A percentile compares a stretch with the other conserved stretches of the same genome.
phyloP scores from a whole-genome alignment of 768 basidiomycete species.

The Leccinum fibrillosum region DNA sequence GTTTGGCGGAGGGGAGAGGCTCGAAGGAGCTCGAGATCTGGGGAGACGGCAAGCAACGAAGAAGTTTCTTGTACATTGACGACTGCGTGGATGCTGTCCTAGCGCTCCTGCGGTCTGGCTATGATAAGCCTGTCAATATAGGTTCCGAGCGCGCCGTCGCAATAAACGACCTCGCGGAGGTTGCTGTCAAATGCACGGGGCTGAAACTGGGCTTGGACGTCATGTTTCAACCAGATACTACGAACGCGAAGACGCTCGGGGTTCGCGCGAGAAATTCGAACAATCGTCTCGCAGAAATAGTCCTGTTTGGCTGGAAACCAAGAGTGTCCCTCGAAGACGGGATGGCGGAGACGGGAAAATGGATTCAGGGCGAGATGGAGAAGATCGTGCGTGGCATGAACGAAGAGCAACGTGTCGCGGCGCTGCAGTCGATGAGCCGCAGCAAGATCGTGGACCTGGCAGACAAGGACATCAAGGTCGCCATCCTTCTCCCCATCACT shows the following conservation, averaged over 20 bases:
- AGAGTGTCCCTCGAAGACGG: constrained; percentile 41
- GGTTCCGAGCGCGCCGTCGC: constrained; percentile 46
- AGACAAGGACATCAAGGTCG: constrained; percentile 38
- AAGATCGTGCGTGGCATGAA: constrained; percentile 8
- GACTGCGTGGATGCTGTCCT: constrained; percentile 53
- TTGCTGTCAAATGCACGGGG: constrained; percentile 36
- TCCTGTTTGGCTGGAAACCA: constrained; percentile 43
- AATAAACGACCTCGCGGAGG: constrained; percentile 40
- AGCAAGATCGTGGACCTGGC: constrained; percentile 42
- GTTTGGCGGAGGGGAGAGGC: constrained; percentile 1
- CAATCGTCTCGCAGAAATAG: constrained; percentile 34
- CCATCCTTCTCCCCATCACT: constrained; percentile 56
- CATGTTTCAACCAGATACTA: constrained; percentile 23
- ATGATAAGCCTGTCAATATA: constrained; percentile 42
- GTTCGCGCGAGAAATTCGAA: constrained; percentile 52
- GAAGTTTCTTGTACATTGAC: constrained; percentile 55
- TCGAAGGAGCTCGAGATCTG: constrained; percentile 46
- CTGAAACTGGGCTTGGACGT: constrained; percentile 26
- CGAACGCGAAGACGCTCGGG: constrained; percentile 37
- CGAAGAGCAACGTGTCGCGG: constrained; percentile 5
- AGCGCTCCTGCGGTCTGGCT: constrained; percentile 39
- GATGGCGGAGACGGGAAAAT: constrained; percentile 43
- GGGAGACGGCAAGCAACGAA: constrained; percentile 51
- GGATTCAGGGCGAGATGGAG: constrained; percentile 44
- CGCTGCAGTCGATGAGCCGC: constrained; percentile 23